Conservation (phyloP, 164 flowering plant species). For the Aristolochia fimbriata region DNA sequence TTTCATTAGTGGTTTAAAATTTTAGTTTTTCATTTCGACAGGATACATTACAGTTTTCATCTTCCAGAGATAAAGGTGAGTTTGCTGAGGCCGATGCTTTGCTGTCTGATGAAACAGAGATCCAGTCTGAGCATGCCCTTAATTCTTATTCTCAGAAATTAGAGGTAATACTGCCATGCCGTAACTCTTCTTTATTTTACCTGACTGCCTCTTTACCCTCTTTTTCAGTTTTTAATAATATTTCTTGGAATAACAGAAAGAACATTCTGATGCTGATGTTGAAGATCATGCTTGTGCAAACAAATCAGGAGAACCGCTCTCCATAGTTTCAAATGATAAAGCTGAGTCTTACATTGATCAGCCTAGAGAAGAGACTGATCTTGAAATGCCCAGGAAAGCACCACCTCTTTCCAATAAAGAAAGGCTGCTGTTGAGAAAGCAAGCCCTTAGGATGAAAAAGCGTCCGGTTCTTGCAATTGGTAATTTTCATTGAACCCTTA, state of each 20-base stretch:
- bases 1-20: constrained; percentile 2
- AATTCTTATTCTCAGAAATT: neutral
- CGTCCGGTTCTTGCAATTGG: constrained; percentile 86
- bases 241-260: neutral
- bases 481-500: constrained; percentile 16
- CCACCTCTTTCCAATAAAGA: constrained; percentile 65
- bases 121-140: neutral
- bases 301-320: constrained; percentile 8
- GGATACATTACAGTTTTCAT: neutral
- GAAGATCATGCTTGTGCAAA: constrained; percentile 9
- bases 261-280: constrained; percentile 6
- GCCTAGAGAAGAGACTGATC: constrained; percentile 2
- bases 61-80: neutral
- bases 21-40: constrained; percentile 3
- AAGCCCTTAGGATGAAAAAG: constrained; percentile 72
- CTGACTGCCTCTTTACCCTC: neutral
- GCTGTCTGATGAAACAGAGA: neutral
- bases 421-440: constrained; percentile 74
- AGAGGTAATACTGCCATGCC: neutral
- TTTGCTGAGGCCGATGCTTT: neutral
- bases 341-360: constrained; percentile 9
- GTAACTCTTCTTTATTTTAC: neutral
- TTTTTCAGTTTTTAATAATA: neutral
- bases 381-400: constrained; percentile 14
- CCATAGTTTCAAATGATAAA: constrained; percentile 8